Evolutionary conservation across 2,329 filamentous ascomycete species (phyloP).

Genomic region (Parasarocladium wereldwijsianum): DNA sequence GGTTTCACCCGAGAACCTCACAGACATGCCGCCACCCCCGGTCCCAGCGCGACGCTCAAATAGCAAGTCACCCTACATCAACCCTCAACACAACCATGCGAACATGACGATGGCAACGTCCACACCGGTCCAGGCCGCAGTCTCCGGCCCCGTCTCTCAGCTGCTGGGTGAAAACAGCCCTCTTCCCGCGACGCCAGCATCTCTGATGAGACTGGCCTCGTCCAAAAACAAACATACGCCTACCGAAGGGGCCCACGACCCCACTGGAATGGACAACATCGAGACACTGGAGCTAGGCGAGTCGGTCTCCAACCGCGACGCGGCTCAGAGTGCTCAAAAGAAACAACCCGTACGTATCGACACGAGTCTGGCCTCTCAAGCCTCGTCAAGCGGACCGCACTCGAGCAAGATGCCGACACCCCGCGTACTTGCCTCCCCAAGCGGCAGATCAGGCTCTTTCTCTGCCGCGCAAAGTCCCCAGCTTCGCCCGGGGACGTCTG

Average conservation of each 20-base stretch:
- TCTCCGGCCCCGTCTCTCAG: constrained; percentile 5
- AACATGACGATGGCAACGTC: constrained; percentile 10
- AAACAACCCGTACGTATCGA: constrained; percentile 18
- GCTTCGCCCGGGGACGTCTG: constrained; percentile 34
- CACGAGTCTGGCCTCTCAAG: constrained; percentile 24
- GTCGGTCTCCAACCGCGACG: constrained; percentile 28
- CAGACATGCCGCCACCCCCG: constrained; percentile 53
- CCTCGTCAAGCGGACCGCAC: constrained; percentile 20
- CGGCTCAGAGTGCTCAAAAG: constrained; percentile 3
- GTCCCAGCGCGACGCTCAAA: constrained; percentile 51
- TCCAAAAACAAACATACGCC: constrained; percentile 35
- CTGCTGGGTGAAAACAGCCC: constrained; percentile 20
- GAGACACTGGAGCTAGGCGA: constrained; percentile 58
- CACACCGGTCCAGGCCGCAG: constrained; percentile 6
- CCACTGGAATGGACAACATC: constrained; percentile 34
- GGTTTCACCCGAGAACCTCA: constrained; percentile 47
- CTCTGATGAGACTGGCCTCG: constrained; percentile 62
- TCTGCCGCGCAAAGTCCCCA: constrained; percentile 56
- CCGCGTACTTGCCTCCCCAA: constrained; percentile 33
- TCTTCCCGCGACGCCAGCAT: constrained; percentile 72
- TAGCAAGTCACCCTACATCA: constrained; percentile 52
- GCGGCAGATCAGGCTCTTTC: constrained; percentile 24
- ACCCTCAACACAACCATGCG: constrained; percentile 29
- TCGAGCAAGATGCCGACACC: constrained; percentile 35
- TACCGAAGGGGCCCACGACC: constrained; percentile 21